Base-by-base conservation (phyloP, 495 filamentous ascomycete species). In the Lichina pygmaea region DNA sequence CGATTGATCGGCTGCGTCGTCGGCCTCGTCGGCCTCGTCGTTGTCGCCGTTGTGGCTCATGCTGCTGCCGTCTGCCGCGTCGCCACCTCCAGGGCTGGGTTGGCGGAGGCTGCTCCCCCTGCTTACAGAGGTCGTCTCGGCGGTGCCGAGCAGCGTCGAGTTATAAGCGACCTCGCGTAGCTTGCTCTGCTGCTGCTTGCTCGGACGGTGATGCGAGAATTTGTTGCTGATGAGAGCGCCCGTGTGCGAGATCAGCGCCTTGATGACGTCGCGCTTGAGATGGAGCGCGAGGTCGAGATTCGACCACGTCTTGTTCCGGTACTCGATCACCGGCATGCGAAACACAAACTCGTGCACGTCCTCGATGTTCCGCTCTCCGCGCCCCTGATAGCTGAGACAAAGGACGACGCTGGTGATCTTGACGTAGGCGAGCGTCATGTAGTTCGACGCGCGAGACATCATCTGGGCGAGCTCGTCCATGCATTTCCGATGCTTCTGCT, bases 281-380 rank as follows among this genome's bases (percentile, higher is more conserved):
- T 79, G 77, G 43, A 94, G 63, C 0, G 86, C 85, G 9, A 99
- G 71, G 50, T 99, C 89, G 7, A 95, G 72, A 57, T 95, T 95
- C 13, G 86, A 94, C 89, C 89, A 99, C 8, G 85, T 95, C 62
- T 94, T 95, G 64, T 99, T 95, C 43, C 81, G 71, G 57, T 93
- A 95, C 56, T 99, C 89, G 37, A 99, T 73, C 12, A 79, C 78
- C 7, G 89, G 89, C 54, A 99, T 72, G 15, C 84, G 77, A 69
- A 97, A 97, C 48, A 95, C 89, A 49, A 97, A 86, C 53, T 94
- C 77, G 58, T 97, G 89, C 10, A 97, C 75, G 58, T 97, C 89
- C 61, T 92, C 81, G 43, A 97, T 62, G 53, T 95, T 99, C 53
- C 84, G 83, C 46, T 93, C 80, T 40, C 82, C 84, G 58, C 78